These are phyloP conservation scores for Cubamyces sp. DNA, from an alignment of 768 basidiomycete genomes.

Conservation along the genomic window DNA sequence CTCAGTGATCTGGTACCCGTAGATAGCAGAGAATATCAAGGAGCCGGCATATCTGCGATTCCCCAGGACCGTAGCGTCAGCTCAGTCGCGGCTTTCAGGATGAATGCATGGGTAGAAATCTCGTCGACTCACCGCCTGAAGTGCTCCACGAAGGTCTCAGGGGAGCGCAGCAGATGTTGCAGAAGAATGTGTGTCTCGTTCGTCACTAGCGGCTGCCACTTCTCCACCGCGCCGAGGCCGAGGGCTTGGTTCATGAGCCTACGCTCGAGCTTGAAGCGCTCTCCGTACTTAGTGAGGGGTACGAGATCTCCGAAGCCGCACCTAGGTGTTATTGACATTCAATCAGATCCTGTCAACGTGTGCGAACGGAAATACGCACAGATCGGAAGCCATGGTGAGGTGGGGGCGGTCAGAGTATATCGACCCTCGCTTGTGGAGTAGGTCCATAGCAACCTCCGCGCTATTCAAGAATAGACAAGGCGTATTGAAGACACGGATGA, in stretches of 20 bases:
- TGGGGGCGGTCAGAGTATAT: constrained; percentile 26
- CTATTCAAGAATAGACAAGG: constrained; percentile 13
- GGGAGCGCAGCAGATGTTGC: not conserved
- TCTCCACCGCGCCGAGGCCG: not conserved
- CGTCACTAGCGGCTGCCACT: constrained; percentile 9
- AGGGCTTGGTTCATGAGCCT: constrained; percentile 5
- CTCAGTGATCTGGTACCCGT: constrained; percentile 7
- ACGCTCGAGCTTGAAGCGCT: constrained; percentile 1
- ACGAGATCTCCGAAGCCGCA: not conserved
- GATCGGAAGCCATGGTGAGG: constrained; percentile 20
- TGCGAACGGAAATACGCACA: constrained; percentile 19
- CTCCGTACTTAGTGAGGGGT: not conserved
- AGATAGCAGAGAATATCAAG: not conserved
- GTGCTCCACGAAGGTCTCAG: not conserved
- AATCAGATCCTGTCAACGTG: too few relatives aligned
- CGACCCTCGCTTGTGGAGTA: constrained; percentile 24
- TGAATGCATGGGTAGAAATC: not conserved
- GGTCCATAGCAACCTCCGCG: constrained; percentile 7
- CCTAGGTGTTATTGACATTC: too few relatives aligned
- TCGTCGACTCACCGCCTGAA: not conserved
- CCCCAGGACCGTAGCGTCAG: too few relatives aligned
- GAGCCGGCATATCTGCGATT: constrained; percentile 8
- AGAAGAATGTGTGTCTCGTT: not conserved
- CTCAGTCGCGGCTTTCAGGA: too few relatives aligned
- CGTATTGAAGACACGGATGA: constrained; percentile 9